These are phyloP conservation scores for Suaeda aralocaspica DNA, from an alignment of 148 eudicot genomes.

Conservation along the genomic window DNA sequence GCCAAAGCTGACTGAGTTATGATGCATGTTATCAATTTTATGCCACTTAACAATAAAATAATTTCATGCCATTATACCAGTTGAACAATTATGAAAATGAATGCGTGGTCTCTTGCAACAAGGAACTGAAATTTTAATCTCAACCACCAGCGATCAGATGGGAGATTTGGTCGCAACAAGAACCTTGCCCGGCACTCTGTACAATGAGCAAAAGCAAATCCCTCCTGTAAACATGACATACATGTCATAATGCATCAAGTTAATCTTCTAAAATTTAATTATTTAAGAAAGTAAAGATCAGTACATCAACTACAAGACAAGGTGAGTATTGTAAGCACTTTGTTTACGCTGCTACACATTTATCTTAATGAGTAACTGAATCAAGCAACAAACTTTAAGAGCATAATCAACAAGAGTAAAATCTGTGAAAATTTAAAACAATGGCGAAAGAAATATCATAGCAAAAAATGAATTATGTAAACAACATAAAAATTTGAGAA, in stretches of 20 bases:
- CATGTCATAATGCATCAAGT: background rate
- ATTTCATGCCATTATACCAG: constrained; percentile 48
- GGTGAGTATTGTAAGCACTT: background rate
- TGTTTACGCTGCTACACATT: too few species aligned
- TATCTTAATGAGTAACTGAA: background rate
- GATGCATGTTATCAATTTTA: background rate
- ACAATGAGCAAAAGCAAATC: constrained; percentile 99
- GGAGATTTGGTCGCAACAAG: constrained; percentile 88
- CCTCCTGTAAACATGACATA: constrained; percentile 61
- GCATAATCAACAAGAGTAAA: background rate
- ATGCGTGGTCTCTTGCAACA: constrained; percentile 92
- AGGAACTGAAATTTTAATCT: constrained; percentile 95
- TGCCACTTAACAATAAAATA: constrained; percentile 8
- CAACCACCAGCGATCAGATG: constrained; percentile 97
- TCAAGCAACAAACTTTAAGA: background rate
- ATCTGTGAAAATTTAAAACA: background rate
- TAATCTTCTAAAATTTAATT: background rate
- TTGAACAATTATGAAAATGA: constrained; percentile 85
- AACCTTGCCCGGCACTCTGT: constrained; percentile 96
- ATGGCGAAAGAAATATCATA: background rate
- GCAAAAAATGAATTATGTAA: background rate
- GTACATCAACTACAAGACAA: background rate
- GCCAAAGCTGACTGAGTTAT: too few species aligned
- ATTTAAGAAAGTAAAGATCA: background rate
- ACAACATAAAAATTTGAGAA: background rate